phyloP scores from a whole-genome alignment of 768 basidiomycete species.

The Coprinellus micaceus region DNA sequence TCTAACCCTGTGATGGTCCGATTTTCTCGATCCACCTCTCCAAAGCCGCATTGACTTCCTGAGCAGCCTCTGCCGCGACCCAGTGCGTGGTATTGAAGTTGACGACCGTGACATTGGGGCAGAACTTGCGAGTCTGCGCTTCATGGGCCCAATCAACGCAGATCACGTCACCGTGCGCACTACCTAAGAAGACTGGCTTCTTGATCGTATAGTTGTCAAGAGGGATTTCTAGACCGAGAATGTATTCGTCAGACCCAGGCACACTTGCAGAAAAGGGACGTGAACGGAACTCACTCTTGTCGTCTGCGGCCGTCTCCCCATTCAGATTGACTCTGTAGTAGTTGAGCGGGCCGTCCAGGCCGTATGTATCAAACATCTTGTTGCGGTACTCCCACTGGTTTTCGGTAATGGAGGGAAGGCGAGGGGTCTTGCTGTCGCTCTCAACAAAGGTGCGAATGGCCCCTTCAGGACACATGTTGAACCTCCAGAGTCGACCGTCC shows the following conservation, averaged over 20 bases:
- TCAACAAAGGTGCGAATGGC: slow-evolving; percentile 14
- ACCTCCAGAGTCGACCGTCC: slow-evolving; percentile 5
- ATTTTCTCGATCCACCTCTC: slow-evolving; percentile 15
- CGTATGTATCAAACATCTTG: slow-evolving; percentile 22
- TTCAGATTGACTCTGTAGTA: slow-evolving; percentile 30
- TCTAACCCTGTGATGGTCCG: too few relatives aligned
- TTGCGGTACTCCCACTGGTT: slow-evolving; percentile 21
- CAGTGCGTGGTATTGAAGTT: slow-evolving; percentile 35
- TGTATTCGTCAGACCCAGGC: background rate
- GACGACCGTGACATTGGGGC: slow-evolving; percentile 26
- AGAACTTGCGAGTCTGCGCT: slow-evolving; percentile 9
- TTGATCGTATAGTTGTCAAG: slow-evolving; percentile 23
- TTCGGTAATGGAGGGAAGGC: background rate
- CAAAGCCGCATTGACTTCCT: slow-evolving; percentile 29
- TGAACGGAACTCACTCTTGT: slow-evolving; percentile 24
- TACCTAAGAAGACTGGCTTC: slow-evolving; percentile 34
- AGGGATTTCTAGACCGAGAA: slow-evolving; percentile 16
- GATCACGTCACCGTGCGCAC: slow-evolving; percentile 29
- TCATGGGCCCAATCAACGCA: slow-evolving; percentile 16
- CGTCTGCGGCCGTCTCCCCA: slow-evolving; percentile 27
- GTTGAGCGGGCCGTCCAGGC: slow-evolving; percentile 27
- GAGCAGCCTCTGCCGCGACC: slow-evolving; percentile 26
- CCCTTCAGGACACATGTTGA: slow-evolving; percentile 11
- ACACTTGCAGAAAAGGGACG: too few relatives aligned
- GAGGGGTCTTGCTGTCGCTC: background rate